Conservation (phyloP, 2,329 filamentous ascomycete genomes). For the Chalaropsis thielavioides region DNA sequence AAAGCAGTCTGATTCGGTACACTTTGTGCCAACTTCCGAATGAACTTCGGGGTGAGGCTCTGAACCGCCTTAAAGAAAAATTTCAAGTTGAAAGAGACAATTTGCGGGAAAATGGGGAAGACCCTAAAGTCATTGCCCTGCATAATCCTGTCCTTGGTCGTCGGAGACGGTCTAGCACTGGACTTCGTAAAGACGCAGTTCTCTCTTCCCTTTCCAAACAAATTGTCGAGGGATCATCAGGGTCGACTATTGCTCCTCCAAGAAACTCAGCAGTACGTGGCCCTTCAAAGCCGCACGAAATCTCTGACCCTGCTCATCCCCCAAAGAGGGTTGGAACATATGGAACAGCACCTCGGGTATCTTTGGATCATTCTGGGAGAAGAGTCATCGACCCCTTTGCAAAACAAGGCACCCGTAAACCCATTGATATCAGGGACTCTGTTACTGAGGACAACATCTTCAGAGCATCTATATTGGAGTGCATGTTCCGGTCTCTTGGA, state of each 20-base stretch:
- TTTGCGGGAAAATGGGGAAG: slow-evolving; percentile 62
- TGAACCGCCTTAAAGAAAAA: slow-evolving; percentile 82
- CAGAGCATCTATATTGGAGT: slow-evolving; percentile 77
- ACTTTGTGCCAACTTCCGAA: slow-evolving; percentile 87
- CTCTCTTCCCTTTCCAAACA: slow-evolving; percentile 49
- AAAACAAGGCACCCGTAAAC: slow-evolving; percentile 15
- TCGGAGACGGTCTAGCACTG: slow-evolving; percentile 38
- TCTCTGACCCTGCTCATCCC: neutral
- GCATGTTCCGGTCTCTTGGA: slow-evolving; percentile 89
- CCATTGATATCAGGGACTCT: slow-evolving; percentile 60
- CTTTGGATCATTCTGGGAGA: slow-evolving; percentile 7
- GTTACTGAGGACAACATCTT: slow-evolving; percentile 82
- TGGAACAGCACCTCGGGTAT: slow-evolving; percentile 7
- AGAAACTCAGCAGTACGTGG: slow-evolving; percentile 20
- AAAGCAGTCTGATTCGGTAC: slow-evolving; percentile 86
- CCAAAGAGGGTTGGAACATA: slow-evolving; percentile 12
- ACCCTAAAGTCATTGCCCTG: slow-evolving; percentile 76
- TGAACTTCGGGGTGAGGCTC: slow-evolving; percentile 66
- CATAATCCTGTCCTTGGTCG: slow-evolving; percentile 49
- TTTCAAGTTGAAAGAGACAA: slow-evolving; percentile 75
- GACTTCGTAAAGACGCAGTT: slow-evolving; percentile 64
- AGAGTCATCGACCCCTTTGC: slow-evolving; percentile 17
- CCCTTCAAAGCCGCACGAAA: neutral
- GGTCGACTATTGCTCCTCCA: slow-evolving; percentile 29
- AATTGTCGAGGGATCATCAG: slow-evolving; percentile 29